These are phyloP conservation scores for Nannizziopsis arthrosporioides DNA, from an alignment of 2,329 filamentous ascomycete genomes.

Conservation along the genomic window DNA sequence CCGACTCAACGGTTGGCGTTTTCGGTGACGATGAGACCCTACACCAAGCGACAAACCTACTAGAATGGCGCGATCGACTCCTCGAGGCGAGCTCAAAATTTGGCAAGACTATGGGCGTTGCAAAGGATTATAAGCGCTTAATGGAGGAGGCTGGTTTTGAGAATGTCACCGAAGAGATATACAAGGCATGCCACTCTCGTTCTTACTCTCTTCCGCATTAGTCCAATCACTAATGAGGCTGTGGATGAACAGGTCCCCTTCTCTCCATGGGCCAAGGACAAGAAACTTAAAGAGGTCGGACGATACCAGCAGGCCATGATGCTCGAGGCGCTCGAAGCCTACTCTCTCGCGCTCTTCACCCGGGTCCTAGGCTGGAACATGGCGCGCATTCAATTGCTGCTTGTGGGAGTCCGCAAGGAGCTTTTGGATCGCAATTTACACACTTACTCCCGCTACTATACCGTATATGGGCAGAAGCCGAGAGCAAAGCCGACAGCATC, in stretches of 20 bases:
- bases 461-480: conserved; percentile 12
- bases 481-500: background rate
- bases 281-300: conserved; percentile 19
- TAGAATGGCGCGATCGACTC: conserved; percentile 7
- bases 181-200: conserved; percentile 15
- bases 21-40: conserved; percentile 11
- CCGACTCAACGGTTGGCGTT: conserved; percentile 18
- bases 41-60: conserved; percentile 9
- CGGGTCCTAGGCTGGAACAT: conserved; percentile 17
- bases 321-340: conserved; percentile 18
- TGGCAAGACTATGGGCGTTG: conserved; percentile 16
- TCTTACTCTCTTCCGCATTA: background rate
- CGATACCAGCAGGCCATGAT: conserved; percentile 13
- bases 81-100: conserved; percentile 11
- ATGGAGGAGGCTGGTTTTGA: conserved; percentile 20
- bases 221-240: too few relatives aligned
- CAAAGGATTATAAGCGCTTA: conserved; percentile 11
- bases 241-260: conserved; percentile 13
- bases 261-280: conserved; percentile 22
- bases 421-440: conserved; percentile 10
- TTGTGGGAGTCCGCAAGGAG: conserved; percentile 11
- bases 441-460: conserved; percentile 7
- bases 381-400: conserved; percentile 5
- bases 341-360: conserved; percentile 16
- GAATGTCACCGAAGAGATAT: conserved; percentile 18